Evolutionary conservation across 352 stramenopile species (phyloP).

Genomic region (Phytophthora melonis): DNA sequence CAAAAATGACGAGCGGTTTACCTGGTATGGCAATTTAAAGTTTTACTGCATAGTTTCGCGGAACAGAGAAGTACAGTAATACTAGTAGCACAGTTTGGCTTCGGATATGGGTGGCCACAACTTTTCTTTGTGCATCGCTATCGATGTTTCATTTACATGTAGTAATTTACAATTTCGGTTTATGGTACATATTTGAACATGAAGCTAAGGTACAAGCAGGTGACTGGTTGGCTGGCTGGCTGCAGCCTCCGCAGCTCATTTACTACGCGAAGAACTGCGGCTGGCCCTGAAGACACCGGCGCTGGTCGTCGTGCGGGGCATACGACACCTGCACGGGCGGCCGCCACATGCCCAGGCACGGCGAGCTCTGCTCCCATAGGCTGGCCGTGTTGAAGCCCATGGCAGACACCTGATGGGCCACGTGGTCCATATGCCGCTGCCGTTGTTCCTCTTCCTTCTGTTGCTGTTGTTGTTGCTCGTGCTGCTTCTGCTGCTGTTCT

Average conservation of each 20-base stretch:
- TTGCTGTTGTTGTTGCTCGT: background rate
- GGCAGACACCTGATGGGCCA: slow-evolving; percentile 28
- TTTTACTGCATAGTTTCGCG: no score
- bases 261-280: slow-evolving; percentile 21
- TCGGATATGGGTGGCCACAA: no score
- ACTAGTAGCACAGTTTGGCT: no score
- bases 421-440: slow-evolving; percentile 14
- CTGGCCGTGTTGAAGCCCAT: slow-evolving; percentile 38
- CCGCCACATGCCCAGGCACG: slow-evolving; percentile 26
- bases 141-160: background rate
- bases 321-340: slow-evolving; percentile 1
- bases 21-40: no score
- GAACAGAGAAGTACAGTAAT: no score
- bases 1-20: no score
- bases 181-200: background rate
- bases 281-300: slow-evolving; percentile 13
- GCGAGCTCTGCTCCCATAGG: slow-evolving; percentile 39
- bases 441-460: background rate
- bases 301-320: slow-evolving; percentile 1
- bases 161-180: background rate
- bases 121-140: no score
- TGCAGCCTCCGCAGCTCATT: background rate
- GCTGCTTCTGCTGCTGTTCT: background rate
- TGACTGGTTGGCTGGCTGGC: no score
- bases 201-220: background rate